phyloP scores from a whole-genome alignment of 805 yeast species.

The Diddensiella santjacobensis region DNA sequence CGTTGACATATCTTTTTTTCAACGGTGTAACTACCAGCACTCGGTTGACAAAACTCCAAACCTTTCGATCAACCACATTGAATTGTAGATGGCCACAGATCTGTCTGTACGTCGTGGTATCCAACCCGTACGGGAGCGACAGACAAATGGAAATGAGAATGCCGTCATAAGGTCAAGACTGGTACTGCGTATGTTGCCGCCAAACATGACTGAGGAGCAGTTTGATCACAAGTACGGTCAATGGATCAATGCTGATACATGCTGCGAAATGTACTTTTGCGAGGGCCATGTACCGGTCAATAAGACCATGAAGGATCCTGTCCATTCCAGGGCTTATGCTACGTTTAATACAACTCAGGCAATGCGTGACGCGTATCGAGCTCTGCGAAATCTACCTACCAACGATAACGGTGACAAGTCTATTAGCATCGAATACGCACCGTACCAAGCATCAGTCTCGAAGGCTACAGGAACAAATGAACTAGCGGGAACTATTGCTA shows the following conservation, averaged over 20 bases:
- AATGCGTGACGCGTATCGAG: conserved; percentile 33
- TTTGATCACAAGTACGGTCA: conserved; percentile 32
- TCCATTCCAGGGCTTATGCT: conserved; percentile 43
- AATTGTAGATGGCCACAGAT: too few relatives aligned
- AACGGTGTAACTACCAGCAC: neutral
- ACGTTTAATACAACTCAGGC: conserved; percentile 34
- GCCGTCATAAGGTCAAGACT: conserved; percentile 27
- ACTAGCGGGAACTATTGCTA: conserved; percentile 32
- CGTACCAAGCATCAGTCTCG: conserved; percentile 20
- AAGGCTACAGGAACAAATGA: conserved; percentile 24
- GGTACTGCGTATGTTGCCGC: conserved; percentile 45
- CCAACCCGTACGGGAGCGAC: too few relatives aligned
- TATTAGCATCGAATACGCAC: conserved; percentile 27
- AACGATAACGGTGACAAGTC: conserved; percentile 24
- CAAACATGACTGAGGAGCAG: conserved; percentile 17
- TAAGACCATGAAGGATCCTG: conserved; percentile 35
- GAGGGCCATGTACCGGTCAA: conserved; percentile 32
- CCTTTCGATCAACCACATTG: too few relatives aligned
- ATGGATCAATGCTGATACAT: conserved; percentile 22
- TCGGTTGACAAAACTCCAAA: too few relatives aligned
- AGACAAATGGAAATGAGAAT: neutral
- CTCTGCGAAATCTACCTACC: conserved; percentile 32
- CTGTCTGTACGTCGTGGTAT: neutral
- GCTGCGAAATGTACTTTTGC: conserved; percentile 22
- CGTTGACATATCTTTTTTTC: conserved; percentile 19